Conservation (phyloP, 208 protist species). For the Crithidia sp. region DNA sequence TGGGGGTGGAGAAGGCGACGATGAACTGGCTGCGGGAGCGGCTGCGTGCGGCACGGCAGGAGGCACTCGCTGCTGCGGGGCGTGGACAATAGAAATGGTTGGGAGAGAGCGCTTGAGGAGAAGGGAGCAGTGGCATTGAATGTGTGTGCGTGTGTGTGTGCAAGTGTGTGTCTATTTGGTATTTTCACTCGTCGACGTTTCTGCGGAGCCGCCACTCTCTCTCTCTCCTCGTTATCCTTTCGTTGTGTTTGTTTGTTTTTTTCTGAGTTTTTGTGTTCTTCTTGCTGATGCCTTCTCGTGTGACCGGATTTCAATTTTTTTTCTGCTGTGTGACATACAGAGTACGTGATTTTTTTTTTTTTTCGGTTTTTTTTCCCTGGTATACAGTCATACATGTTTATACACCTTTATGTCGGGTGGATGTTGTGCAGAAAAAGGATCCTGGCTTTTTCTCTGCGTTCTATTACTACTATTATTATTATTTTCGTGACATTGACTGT, state of each 20-base stretch:
- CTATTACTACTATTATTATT: too few relatives aligned
- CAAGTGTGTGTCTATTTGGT: not conserved
- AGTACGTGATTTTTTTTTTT: not conserved
- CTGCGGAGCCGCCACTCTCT: not conserved
- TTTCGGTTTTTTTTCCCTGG: not conserved
- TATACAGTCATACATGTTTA: too few relatives aligned
- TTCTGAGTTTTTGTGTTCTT: not conserved
- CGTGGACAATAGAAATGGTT: not conserved
- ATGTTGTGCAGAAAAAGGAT: not conserved
- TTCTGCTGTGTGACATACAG: not conserved
- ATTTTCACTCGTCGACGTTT: not conserved
- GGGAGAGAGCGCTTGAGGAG: not conserved
- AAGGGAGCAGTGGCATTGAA: not conserved
- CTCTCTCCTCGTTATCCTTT: not conserved
- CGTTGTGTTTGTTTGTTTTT: constrained; percentile 3
- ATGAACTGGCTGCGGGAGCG: constrained; percentile 58
- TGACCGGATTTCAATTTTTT: not conserved
- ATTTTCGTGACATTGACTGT: too few relatives aligned
- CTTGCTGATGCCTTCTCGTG: too few relatives aligned
- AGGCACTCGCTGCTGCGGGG: not conserved
- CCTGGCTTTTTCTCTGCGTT: too few relatives aligned
- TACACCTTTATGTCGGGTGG: not conserved
- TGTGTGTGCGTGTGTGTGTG: too few relatives aligned
- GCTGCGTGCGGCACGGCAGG: constrained; percentile 34
- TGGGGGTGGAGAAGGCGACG: constrained; percentile 57